These are phyloP conservation scores for Phylloporus rhodoxanthus DNA, from an alignment of 768 basidiomycete species.

Conservation along the genomic window DNA sequence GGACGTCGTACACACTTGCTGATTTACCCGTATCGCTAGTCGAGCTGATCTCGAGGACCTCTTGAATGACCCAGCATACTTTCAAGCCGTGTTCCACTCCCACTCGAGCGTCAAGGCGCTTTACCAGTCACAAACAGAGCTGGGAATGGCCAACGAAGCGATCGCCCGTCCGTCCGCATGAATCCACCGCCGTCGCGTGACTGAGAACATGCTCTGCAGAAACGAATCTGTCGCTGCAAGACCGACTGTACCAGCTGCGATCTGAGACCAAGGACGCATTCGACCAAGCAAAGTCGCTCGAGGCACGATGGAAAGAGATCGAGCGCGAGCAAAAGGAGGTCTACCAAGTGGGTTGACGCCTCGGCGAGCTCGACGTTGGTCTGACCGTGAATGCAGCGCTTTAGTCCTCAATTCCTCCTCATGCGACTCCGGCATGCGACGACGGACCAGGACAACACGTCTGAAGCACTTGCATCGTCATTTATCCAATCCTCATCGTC, in stretches of 20 bases:
- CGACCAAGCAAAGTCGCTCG: constrained; percentile 76
- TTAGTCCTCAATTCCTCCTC: constrained; percentile 80
- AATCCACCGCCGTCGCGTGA: neutral
- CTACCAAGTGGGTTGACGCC: constrained; percentile 59
- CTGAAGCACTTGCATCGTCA: constrained; percentile 75
- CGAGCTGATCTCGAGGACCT: constrained; percentile 90
- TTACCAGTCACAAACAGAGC: constrained; percentile 69
- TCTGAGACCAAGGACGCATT: constrained; percentile 84
- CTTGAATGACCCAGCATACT: constrained; percentile 72
- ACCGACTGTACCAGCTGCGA: constrained; percentile 67
- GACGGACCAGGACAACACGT: constrained; percentile 84
- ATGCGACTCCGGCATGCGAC: constrained; percentile 84
- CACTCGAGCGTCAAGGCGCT: constrained; percentile 67
- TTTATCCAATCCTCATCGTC: constrained; percentile 64
- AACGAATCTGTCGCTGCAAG: constrained; percentile 71
- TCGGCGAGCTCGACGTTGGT: neutral
- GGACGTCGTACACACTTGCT: constrained; percentile 2
- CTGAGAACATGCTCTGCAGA: constrained; percentile 38
- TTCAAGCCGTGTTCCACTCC: constrained; percentile 83
- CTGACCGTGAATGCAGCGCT: constrained; percentile 49
- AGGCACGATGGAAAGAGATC: constrained; percentile 78
- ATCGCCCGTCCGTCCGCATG: constrained; percentile 64
- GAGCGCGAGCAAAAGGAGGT: constrained; percentile 85
- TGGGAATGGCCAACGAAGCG: constrained; percentile 78
- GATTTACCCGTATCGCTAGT: constrained; percentile 35